phyloP scores from a whole-genome alignment of 148 eudicot genomes.

The Silene conica region DNA sequence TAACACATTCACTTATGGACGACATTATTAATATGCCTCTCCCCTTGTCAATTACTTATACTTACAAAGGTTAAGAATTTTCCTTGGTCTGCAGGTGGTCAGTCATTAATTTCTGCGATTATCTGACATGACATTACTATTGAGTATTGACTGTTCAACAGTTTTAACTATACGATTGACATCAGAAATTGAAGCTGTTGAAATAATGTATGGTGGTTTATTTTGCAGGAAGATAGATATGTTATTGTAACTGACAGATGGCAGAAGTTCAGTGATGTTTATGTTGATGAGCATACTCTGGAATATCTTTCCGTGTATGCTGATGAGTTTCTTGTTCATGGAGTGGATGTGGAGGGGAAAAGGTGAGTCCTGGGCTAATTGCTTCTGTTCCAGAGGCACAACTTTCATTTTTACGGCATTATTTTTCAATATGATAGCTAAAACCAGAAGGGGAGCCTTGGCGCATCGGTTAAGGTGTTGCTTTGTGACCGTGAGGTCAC shows the following conservation, averaged over 20 bases:
- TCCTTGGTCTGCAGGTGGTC: neutral
- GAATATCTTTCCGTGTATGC: constrained; percentile 75
- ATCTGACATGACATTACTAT: neutral
- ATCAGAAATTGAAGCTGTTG: neutral
- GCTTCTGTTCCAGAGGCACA: constrained; percentile 6
- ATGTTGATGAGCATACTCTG: constrained; percentile 61
- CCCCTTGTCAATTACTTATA: neutral
- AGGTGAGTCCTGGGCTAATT: constrained; percentile 42
- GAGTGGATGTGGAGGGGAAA: constrained; percentile 99
- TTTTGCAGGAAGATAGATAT: constrained; percentile 73
- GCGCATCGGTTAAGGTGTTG: no score
- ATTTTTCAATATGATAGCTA: neutral
- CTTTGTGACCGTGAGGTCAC: no score
- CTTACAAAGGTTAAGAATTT: neutral
- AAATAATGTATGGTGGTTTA: constrained; percentile 3
- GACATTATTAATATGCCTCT: neutral
- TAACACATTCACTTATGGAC: neutral
- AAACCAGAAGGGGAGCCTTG: no score
- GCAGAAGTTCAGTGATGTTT: constrained; percentile 93
- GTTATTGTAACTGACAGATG: constrained; percentile 96
- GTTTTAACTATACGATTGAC: neutral
- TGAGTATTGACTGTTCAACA: neutral
- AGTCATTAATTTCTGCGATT: neutral
- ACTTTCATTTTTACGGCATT: neutral
- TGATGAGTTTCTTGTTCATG: constrained; percentile 96